Evolutionary conservation across 2,329 filamentous ascomycete species (phyloP).

Genomic region (Alternaria triticimaculans): DNA sequence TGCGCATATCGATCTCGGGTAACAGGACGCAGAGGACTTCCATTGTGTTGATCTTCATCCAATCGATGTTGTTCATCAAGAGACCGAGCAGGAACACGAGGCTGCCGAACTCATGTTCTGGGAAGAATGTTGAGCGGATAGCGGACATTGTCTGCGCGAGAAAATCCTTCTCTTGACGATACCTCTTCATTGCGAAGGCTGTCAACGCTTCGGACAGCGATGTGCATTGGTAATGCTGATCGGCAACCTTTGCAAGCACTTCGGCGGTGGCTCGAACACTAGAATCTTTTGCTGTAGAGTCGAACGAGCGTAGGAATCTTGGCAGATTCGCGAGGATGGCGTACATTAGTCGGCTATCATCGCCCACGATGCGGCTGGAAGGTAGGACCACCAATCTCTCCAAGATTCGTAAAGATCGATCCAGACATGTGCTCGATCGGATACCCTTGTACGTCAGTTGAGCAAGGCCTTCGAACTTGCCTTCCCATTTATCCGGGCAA

Average conservation of each 20-base stretch:
- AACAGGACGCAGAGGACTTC: slow-evolving; percentile 84
- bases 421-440: slow-evolving; percentile 82
- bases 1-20: slow-evolving; percentile 90
- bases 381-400: slow-evolving; percentile 81
- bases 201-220: slow-evolving; percentile 73
- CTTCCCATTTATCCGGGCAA: slow-evolving; percentile 87
- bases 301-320: slow-evolving; percentile 79
- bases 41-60: slow-evolving; percentile 95
- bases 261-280: slow-evolving; percentile 66
- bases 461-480: slow-evolving; percentile 84
- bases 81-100: slow-evolving; percentile 90
- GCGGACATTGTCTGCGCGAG: slow-evolving; percentile 75
- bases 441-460: slow-evolving; percentile 89
- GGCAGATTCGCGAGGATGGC: slow-evolving; percentile 91
- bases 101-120: slow-evolving; percentile 80
- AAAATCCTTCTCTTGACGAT: slow-evolving; percentile 75
- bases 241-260: slow-evolving; percentile 73
- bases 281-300: slow-evolving; percentile 63
- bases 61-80: slow-evolving; percentile 84
- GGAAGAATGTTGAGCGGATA: slow-evolving; percentile 79
- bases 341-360: slow-evolving; percentile 82
- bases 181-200: slow-evolving; percentile 71
- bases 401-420: slow-evolving; percentile 77
- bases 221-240: slow-evolving; percentile 73
- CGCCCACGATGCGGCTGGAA: slow-evolving; percentile 79